These are phyloP conservation scores for Cadophora sp. DNA, from an alignment of 2,329 filamentous ascomycete species.

Conservation along the genomic window DNA sequence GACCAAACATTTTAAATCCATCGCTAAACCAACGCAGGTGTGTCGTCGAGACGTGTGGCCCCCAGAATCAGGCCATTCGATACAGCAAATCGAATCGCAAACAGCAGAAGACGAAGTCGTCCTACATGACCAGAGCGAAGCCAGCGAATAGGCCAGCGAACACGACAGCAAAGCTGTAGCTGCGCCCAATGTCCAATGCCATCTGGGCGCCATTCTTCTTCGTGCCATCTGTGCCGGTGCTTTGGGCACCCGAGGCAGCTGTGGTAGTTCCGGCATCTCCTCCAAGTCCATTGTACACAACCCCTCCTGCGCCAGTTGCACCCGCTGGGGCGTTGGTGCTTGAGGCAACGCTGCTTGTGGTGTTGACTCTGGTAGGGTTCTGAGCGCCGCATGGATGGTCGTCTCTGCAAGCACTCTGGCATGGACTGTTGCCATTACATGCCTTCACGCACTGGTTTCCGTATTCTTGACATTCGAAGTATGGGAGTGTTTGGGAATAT, in stretches of 20 bases:
- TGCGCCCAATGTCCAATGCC: conserved; percentile 58
- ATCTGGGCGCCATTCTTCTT: conserved; percentile 44
- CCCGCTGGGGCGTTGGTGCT: conserved; percentile 49
- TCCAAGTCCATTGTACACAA: conserved; percentile 53
- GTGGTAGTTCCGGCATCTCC: conserved; percentile 44
- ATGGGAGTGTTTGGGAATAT: conserved; percentile 81
- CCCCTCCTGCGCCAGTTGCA: conserved; percentile 38
- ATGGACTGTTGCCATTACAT: conserved; percentile 64
- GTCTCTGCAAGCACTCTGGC: conserved; percentile 64
- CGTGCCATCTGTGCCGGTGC: conserved; percentile 30
- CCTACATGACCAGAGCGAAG: conserved; percentile 59
- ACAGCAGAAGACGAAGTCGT: conserved; percentile 4
- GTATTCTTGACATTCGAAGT: conserved; percentile 76
- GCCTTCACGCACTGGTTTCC: conserved; percentile 68
- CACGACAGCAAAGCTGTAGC: conserved; percentile 62
- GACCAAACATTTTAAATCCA: conserved; percentile 28
- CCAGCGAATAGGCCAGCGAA: conserved; percentile 62
- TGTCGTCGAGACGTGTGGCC: conserved; percentile 17
- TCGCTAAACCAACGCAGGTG: conserved; percentile 32
- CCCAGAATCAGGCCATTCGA: conserved; percentile 6
- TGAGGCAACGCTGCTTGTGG: conserved; percentile 47
- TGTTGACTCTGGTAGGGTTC: conserved; percentile 66
- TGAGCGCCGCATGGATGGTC: conserved; percentile 77
- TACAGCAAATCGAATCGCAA: conserved; percentile 15
- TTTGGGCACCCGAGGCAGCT: conserved; percentile 22